Evolutionary conservation across 78 protist species (phyloP).

Genomic region (Dictyostelium capitatum): DNA sequence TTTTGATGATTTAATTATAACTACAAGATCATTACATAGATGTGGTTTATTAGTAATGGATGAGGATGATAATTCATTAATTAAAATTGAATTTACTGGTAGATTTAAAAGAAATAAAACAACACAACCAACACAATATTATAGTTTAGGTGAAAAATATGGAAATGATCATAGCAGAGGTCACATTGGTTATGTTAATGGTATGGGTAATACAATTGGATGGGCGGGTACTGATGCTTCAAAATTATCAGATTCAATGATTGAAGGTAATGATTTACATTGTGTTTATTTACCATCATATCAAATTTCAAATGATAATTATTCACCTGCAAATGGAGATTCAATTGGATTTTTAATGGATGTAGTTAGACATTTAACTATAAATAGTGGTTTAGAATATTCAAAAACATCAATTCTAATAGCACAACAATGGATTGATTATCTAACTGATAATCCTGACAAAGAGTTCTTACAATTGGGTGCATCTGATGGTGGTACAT

Average conservation of each 20-base stretch:
- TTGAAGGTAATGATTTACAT: constrained; percentile 41
- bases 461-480: constrained; percentile 28
- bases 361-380: constrained; percentile 3
- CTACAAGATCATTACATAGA: constrained; percentile 34
- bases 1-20: background rate
- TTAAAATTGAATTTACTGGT: background rate
- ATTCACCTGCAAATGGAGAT: background rate
- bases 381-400: constrained; percentile 15
- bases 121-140: constrained; percentile 7
- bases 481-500: constrained; percentile 71
- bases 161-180: constrained; percentile 17
- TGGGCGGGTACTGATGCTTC: constrained; percentile 56
- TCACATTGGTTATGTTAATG: constrained; percentile 41
- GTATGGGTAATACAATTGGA: constrained; percentile 48
- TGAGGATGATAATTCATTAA: background rate
- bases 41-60: background rate
- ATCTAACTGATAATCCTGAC: constrained; percentile 31
- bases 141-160: constrained; percentile 16
- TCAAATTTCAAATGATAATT: constrained; percentile 22
- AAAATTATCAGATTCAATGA: constrained; percentile 9
- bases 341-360: constrained; percentile 22
- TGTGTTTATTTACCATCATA: constrained; percentile 35
- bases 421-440: constrained; percentile 66
- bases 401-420: constrained; percentile 15
- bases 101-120: background rate